phyloP scores from a whole-genome alignment of 768 basidiomycete species.

The Kwoniella sp. region DNA sequence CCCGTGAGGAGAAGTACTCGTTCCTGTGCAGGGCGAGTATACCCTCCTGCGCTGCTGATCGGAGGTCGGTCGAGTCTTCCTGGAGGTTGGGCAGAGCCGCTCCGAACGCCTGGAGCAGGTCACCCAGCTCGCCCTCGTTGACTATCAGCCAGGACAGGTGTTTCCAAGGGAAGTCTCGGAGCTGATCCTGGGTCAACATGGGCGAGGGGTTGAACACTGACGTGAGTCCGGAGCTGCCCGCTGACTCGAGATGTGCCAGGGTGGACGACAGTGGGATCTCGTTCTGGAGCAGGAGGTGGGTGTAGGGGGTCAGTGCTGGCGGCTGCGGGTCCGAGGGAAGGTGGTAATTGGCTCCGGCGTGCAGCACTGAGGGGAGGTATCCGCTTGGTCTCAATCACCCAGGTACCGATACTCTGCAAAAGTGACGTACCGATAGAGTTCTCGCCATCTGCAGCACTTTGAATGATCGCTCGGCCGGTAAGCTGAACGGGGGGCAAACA shows the following conservation, averaged over 20 bases:
- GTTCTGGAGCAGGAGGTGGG: slow-evolving; percentile 53
- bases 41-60: neutral
- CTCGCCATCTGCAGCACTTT: slow-evolving; percentile 51
- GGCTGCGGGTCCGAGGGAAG: slow-evolving; percentile 23
- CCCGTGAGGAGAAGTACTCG: slow-evolving; percentile 3
- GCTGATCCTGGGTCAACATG: slow-evolving; percentile 46
- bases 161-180: slow-evolving; percentile 49
- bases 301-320: slow-evolving; percentile 41
- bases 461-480: slow-evolving; percentile 54
- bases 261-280: slow-evolving; percentile 52
- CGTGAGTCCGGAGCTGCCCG: slow-evolving; percentile 18
- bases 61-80: slow-evolving; percentile 1
- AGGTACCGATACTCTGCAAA: neutral
- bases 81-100: neutral
- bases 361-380: slow-evolving; percentile 35
- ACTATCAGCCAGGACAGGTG: slow-evolving; percentile 51
- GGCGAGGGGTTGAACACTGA: slow-evolving; percentile 54
- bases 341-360: slow-evolving; percentile 47
- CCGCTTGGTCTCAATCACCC: no score
- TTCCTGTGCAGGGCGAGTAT: slow-evolving; percentile 10
- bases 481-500: no score
- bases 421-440: slow-evolving; percentile 51
- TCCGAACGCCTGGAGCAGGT: slow-evolving; percentile 22
- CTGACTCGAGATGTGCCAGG: slow-evolving; percentile 33
- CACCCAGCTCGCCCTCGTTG: slow-evolving; percentile 51